Conservation (phyloP, 1,139 yeast species). For the Pneumocystis wakefieldiae region DNA sequence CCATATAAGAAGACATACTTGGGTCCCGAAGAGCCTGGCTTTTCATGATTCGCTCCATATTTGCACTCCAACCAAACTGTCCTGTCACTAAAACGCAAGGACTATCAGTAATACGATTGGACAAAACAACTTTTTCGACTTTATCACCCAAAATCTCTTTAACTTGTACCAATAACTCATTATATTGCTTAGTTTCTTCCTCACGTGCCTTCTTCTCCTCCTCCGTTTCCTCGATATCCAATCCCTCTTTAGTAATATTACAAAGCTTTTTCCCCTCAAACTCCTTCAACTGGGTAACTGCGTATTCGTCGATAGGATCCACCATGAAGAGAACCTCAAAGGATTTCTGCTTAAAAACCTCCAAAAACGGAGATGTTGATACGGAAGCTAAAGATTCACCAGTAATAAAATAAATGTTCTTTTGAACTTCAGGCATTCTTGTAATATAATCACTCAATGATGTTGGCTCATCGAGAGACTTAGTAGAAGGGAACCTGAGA, state of each 20-base stretch:
- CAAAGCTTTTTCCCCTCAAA: slow-evolving; percentile 98
- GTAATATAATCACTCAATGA: slow-evolving; percentile 94
- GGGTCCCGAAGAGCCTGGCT: slow-evolving; percentile 99
- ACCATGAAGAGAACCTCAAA: slow-evolving; percentile 95
- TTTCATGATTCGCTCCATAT: slow-evolving; percentile 99
- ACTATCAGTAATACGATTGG: slow-evolving; percentile 92
- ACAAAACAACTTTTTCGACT: slow-evolving; percentile 98
- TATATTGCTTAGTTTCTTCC: slow-evolving; percentile 80
- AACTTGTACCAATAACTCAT: slow-evolving; percentile 85
- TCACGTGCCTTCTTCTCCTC: slow-evolving; percentile 94
- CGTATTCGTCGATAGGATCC: slow-evolving; percentile 99
- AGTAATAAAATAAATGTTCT: slow-evolving; percentile 97
- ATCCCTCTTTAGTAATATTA: slow-evolving; percentile 89
- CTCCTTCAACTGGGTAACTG: slow-evolving; percentile 98
- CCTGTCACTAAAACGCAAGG: slow-evolving; percentile 99
- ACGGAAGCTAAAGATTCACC: slow-evolving; percentile 98
- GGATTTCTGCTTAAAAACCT: slow-evolving; percentile 95
- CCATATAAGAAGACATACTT: slow-evolving; percentile 98
- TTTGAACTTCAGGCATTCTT: slow-evolving; percentile 99
- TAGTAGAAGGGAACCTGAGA: slow-evolving; percentile 93
- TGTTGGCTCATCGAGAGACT: slow-evolving; percentile 84
- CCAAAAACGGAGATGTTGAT: slow-evolving; percentile 98
- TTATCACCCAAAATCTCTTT: slow-evolving; percentile 96
- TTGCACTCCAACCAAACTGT: slow-evolving; percentile 99
- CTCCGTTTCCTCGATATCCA: slow-evolving; percentile 96